Evolutionary conservation across 345 rosid genomes (phyloP), one percentile per base, ranked within the genome.

Genomic region (Erysimum cheiranthoides): DNA sequence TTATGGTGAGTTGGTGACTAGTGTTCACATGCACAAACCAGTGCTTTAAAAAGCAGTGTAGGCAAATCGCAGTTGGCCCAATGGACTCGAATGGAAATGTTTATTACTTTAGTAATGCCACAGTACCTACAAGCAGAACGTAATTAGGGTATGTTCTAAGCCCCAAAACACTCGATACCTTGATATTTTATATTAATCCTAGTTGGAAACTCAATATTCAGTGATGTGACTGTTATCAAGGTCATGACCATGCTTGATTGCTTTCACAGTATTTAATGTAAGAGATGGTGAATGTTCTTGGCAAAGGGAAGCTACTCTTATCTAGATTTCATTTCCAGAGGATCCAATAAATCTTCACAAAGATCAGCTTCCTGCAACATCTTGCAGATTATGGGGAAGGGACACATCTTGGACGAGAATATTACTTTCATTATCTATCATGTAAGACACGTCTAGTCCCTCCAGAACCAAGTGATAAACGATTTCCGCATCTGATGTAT

Each of bases 391-490:
- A 5, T 59, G 13, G 59, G 85, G 77, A 49, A 78, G 49, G 21
- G 34, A 35, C 30, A 84, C 89, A 61, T 81, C 80, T 68, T 87
- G 91, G 50, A 87, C 92, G 16, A 83, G 65, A 16, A 92, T 89
- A 84, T 85, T 85, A 64, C 90, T 82, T 38, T 80, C 54, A 46
- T 43, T 6, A 71, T 86, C 83, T n/a, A 94, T 91, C 79, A 73
- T 61, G 86, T 94, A 94, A 4, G 89, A 84, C 75, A 92, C 80
- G 73, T 91, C 92, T 51, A 89, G 78, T 52, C 90, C 92, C 77
- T 90, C 98, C 84, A 91, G 79, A 68, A 82, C 54, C 68, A 91
- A 83, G 82, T 90, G 98, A 81, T 90, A 94, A 6, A 83, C 63
- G 32, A 81, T 70, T 35, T 74, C 45, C 8, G 57, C 77, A 0